Conservation (phyloP, 2,329 filamentous ascomycete genomes). For the Ophiosphaerella narmari region DNA sequence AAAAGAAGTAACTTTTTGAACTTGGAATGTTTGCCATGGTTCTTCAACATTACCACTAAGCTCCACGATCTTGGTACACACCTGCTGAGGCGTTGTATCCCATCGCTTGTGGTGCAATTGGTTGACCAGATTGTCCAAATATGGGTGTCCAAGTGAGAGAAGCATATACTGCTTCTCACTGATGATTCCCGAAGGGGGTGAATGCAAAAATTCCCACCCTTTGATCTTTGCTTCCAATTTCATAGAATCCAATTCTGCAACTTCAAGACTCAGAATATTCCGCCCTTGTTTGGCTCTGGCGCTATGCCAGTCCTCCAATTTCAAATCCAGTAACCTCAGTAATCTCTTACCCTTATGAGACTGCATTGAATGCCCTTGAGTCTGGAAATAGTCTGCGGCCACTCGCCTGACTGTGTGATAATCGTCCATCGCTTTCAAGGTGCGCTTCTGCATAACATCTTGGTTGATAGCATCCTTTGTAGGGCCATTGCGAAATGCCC, state of each 20-base stretch:
- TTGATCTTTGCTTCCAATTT: slow-evolving; percentile 5
- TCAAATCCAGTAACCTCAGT: slow-evolving; percentile 4
- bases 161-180: slow-evolving; percentile 10
- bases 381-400: slow-evolving; percentile 9
- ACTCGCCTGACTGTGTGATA: slow-evolving; percentile 11
- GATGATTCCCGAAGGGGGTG: background rate
- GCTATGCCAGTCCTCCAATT: slow-evolving; percentile 7
- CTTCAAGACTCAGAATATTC: slow-evolving; percentile 6
- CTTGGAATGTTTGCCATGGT: slow-evolving; percentile 15
- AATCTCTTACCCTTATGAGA: slow-evolving; percentile 9
- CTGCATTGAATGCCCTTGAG: slow-evolving; percentile 1
- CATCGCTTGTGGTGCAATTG: slow-evolving; percentile 7
- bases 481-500: slow-evolving; percentile 17
- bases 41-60: slow-evolving; percentile 15
- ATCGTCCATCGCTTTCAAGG: slow-evolving; percentile 7
- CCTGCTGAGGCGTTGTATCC: slow-evolving; percentile 10
- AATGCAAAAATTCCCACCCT: slow-evolving; percentile 6
- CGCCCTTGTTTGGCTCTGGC: slow-evolving; percentile 4
- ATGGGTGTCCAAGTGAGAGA: slow-evolving; percentile 17
- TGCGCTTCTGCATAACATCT: slow-evolving; percentile 6
- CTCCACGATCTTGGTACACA: slow-evolving; percentile 13
- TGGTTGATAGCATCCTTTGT: slow-evolving; percentile 5
- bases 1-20: slow-evolving; percentile 7
- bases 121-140: slow-evolving; percentile 11
- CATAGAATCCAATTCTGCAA: background rate